Base-by-base conservation (phyloP, 805 yeast species). In the Saccharomycopsis sp. region DNA sequence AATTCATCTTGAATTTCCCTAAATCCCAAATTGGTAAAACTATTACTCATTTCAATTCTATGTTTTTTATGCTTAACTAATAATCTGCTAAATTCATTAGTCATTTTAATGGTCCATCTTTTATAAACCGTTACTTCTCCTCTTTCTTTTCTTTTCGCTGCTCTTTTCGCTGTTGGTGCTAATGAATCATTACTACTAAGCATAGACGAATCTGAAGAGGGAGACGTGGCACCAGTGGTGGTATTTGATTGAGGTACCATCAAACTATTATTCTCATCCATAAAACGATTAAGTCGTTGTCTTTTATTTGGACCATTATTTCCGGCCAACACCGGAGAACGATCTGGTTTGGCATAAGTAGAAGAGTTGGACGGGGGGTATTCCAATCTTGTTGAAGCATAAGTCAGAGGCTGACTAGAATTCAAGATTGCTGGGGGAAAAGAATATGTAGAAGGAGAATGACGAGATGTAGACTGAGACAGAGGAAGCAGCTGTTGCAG, bases 51-150 rank as follows among this genome's bases (percentile, higher is more conserved):
- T 12, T 39, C 41, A 28, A 45, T 45, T 21, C 48, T 31, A 12
- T 41, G 46, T 4, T 17, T 21, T 26, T 42, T 38, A 23, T 45
- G 29, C 27, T 42, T 37, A 9, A 45, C 21, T 9, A 45, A 31
- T 15, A 45, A 38, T 31, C 48, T 18, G 30, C 39, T 25, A 31
- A 45, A 42, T 34, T 45, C 46, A 27, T 45, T 45, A 23, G 48
- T 45, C 48, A 45, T 45, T n/a, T 25, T 36, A 9, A 45, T 41
- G 12, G 48, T 37, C 48, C 48, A 45, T 36, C 48, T 38, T 26
- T 45, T 45, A 25, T 45, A 45, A n/a, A 39, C 43, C 15, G 45
- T 40, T 10, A 5, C 6, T n/a, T 28, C 31, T 10, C 14, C 26
- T 8, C 26, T 10, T 10, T 28, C 15, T 28, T n/a, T 28, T 28